phyloP scores from a whole-genome alignment of 1,284 basidiomycete species.

The Athelia psychrophila region DNA sequence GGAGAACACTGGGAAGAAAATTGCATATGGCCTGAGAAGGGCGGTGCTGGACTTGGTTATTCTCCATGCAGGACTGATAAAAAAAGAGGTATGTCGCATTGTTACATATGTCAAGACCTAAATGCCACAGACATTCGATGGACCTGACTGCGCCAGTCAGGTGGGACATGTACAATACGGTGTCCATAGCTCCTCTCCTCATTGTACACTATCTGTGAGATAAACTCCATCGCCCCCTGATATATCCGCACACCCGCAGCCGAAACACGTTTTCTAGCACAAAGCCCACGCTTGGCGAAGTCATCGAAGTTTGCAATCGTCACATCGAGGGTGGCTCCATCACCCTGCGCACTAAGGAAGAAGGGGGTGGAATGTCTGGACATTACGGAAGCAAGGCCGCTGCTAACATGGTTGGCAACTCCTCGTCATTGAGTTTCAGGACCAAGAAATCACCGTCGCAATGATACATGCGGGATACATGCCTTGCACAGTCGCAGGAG shows the following conservation, averaged over 20 bases:
- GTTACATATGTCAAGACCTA: background rate
- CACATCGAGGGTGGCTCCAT: constrained; percentile 47
- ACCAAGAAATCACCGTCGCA: constrained; percentile 31
- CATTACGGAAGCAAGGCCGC: constrained; percentile 49
- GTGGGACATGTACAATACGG: constrained; percentile 42
- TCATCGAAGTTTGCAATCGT: constrained; percentile 37
- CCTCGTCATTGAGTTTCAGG: constrained; percentile 37
- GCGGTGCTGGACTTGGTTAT: constrained; percentile 33
- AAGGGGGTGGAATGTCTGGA: constrained; percentile 46
- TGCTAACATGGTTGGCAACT: constrained; percentile 46
- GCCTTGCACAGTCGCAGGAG: background rate
- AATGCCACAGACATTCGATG: constrained; percentile 29
- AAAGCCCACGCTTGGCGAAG: constrained; percentile 7
- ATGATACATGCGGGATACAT: constrained; percentile 40
- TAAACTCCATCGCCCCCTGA: constrained; percentile 1
- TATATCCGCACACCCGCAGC: background rate
- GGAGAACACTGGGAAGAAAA: constrained; percentile 30
- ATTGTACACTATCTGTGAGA: constrained; percentile 29
- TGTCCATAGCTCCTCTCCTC: constrained; percentile 39
- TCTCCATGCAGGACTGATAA: constrained; percentile 38
- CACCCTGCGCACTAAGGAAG: constrained; percentile 36
- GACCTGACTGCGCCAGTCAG: constrained; percentile 35
- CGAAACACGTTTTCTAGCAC: background rate
- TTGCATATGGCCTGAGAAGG: constrained; percentile 30
- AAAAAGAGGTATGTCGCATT: constrained; percentile 30